Evolutionary conservation across 805 yeast genomes (phyloP).

Genomic region (Spathaspora girioi): DNA sequence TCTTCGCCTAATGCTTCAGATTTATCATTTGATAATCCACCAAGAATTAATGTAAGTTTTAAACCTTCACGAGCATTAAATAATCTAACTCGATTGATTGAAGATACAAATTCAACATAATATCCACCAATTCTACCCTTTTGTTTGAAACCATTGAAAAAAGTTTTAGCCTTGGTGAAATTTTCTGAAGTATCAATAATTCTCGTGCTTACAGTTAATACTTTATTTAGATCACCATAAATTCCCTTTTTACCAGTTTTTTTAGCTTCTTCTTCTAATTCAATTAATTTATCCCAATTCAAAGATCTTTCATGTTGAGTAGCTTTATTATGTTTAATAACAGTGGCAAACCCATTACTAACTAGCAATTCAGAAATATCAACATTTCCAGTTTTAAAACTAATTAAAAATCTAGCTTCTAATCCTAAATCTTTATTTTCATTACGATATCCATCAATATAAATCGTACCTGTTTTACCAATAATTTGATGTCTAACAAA

Average conservation of each 20-base stretch:
- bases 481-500: conserved; percentile 63
- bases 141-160: conserved; percentile 63
- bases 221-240: conserved; percentile 44
- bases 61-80: conserved; percentile 68
- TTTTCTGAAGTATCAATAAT: conserved; percentile 79
- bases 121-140: conserved; percentile 62
- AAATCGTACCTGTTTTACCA: conserved; percentile 65
- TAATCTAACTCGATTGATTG: conserved; percentile 67
- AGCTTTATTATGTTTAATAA: conserved; percentile 71
- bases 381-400: conserved; percentile 49
- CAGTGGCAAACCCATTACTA: conserved; percentile 69
- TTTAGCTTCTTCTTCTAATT: conserved; percentile 60
- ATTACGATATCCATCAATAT: conserved; percentile 62
- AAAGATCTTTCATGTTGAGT: conserved; percentile 63
- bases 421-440: conserved; percentile 51
- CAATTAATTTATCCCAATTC: conserved; percentile 74
- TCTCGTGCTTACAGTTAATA: conserved; percentile 54
- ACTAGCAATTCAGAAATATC: conserved; percentile 64
- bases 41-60: conserved; percentile 66
- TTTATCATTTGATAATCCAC: conserved; percentile 56
- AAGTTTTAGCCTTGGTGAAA: conserved; percentile 67
- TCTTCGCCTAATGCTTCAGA: conserved; percentile 38
- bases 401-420: conserved; percentile 66
- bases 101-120: conserved; percentile 63
- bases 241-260: conserved; percentile 57